A percentile compares a stretch with the other conserved stretches of the same genome.
phyloP scores from a whole-genome alignment of 495 filamentous ascomycete species.

The Chaetomium fimeti region DNA sequence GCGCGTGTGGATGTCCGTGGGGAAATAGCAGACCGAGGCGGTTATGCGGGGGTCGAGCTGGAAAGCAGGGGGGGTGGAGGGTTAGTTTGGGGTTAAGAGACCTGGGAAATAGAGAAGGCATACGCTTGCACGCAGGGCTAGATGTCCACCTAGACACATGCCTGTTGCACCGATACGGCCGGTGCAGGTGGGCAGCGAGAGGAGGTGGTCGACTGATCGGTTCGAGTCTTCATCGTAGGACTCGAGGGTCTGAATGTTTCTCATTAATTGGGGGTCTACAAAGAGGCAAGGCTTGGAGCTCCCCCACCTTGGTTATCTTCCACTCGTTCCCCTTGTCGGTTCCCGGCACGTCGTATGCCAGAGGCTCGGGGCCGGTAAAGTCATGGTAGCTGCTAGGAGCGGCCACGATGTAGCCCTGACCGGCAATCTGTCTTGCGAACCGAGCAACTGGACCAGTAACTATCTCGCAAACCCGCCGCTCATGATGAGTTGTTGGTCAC shows the following conservation, averaged over 20 bases:
- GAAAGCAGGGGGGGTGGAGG: neutral
- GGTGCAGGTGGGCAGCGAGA: slow-evolving; percentile 75
- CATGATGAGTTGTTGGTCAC: neutral
- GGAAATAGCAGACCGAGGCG: slow-evolving; percentile 85
- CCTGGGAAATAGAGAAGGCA: slow-evolving; percentile 3
- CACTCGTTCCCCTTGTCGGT: slow-evolving; percentile 85
- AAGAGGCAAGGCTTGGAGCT: neutral
- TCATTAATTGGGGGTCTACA: neutral
- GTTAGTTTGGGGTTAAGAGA: neutral
- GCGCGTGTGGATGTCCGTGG: slow-evolving; percentile 80
- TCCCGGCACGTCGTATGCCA: slow-evolving; percentile 83
- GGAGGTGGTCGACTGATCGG: slow-evolving; percentile 69
- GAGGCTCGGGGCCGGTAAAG: slow-evolving; percentile 79
- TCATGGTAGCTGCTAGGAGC: slow-evolving; percentile 92
- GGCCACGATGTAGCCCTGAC: slow-evolving; percentile 90
- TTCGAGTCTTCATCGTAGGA: slow-evolving; percentile 88
- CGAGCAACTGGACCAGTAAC: slow-evolving; percentile 90
- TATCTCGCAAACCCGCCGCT: slow-evolving; percentile 35
- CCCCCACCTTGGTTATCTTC: slow-evolving; percentile 70
- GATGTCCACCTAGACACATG: slow-evolving; percentile 94
- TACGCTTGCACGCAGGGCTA: slow-evolving; percentile 76
- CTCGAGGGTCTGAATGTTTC: slow-evolving; percentile 62
- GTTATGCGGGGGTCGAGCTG: slow-evolving; percentile 69
- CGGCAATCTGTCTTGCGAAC: slow-evolving; percentile 88
- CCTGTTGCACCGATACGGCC: slow-evolving; percentile 83